Percentiles rank a stretch among this genome's conserved stretches.
Evolutionary conservation across 208 protist species (phyloP).

Genomic region (Blechomonas ayalai): DNA sequence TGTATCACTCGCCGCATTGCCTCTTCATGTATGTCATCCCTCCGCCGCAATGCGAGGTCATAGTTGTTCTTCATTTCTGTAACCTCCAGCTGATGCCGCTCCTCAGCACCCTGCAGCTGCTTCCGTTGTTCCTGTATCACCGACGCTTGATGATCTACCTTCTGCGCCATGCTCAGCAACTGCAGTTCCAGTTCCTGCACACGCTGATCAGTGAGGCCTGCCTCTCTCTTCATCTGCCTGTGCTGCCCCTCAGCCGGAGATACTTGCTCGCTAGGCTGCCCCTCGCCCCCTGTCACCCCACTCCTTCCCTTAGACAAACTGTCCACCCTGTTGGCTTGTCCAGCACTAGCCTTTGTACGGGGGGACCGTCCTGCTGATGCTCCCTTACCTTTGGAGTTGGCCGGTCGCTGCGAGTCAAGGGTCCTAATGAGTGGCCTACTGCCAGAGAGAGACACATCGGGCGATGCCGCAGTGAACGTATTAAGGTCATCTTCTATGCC

Average conservation of each 20-base stretch:
- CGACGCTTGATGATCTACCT: slow-evolving; percentile 33
- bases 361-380: too few species aligned
- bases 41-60: slow-evolving; percentile 24
- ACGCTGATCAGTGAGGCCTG: slow-evolving; percentile 16
- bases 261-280: too few species aligned
- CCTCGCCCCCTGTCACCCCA: too few species aligned
- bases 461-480: too few species aligned
- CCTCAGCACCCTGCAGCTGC: slow-evolving; percentile 24
- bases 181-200: slow-evolving; percentile 25
- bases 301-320: too few species aligned
- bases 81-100: slow-evolving; percentile 31
- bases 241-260: slow-evolving; percentile 9
- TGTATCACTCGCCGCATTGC: slow-evolving; percentile 36
- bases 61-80: slow-evolving; percentile 33
- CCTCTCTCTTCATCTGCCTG: slow-evolving; percentile 7
- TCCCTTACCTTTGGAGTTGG: too few species aligned
- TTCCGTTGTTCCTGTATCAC: slow-evolving; percentile 33
- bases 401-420: too few species aligned
- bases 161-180: slow-evolving; percentile 22
- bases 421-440: too few species aligned
- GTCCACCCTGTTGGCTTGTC: too few species aligned
- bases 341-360: too few species aligned
- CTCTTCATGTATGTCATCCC: slow-evolving; percentile 45
- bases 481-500: background rate
- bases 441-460: too few species aligned